Evolutionary conservation across 805 yeast genomes (phyloP).

Genomic region (Pichia membranifaciens): DNA sequence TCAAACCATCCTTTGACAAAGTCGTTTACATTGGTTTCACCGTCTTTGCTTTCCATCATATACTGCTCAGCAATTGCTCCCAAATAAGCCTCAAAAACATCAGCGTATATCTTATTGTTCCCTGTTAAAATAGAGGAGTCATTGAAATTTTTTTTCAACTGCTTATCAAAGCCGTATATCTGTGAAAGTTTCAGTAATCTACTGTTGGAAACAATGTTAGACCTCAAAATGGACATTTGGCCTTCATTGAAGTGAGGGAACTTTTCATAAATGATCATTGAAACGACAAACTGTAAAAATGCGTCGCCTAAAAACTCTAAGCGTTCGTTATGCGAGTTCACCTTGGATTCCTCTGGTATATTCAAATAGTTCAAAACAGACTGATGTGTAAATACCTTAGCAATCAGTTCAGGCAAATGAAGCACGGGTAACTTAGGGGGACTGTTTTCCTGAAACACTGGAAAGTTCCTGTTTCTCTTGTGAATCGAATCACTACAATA

Average conservation of each 20-base stretch:
- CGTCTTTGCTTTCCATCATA: conserved; percentile 44
- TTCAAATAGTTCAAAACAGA: conserved; percentile 60
- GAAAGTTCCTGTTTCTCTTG: conserved; percentile 9
- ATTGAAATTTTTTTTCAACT: conserved; percentile 36
- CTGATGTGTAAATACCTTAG: conserved; percentile 75
- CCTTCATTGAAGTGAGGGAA: conserved; percentile 80
- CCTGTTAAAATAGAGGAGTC: conserved; percentile 46
- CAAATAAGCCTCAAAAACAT: conserved; percentile 88
- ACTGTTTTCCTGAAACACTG: conserved; percentile 15
- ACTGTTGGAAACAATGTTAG: conserved; percentile 66
- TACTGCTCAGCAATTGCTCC: conserved; percentile 61
- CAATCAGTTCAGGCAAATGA: conserved; percentile 46
- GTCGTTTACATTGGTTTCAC: conserved; percentile 33
- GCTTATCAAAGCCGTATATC: conserved; percentile 58
- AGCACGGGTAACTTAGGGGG: conserved; percentile 67
- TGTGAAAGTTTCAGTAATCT: conserved; percentile 65
- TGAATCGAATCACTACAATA: conserved; percentile 10
- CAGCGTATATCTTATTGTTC: conserved; percentile 71
- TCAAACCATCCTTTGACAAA: conserved; percentile 37
- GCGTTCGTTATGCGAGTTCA: conserved; percentile 72
- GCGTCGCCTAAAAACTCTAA: conserved; percentile 91
- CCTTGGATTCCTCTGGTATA: conserved; percentile 47
- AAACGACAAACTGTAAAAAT: conserved; percentile 63
- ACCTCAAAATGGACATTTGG: conserved; percentile 62
- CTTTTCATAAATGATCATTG: conserved; percentile 57